Percentiles rank a stretch among this genome's conserved stretches.
Conservation (phyloP, 2,329 filamentous ascomycete species). For the Fusarium nisikadoi region DNA sequence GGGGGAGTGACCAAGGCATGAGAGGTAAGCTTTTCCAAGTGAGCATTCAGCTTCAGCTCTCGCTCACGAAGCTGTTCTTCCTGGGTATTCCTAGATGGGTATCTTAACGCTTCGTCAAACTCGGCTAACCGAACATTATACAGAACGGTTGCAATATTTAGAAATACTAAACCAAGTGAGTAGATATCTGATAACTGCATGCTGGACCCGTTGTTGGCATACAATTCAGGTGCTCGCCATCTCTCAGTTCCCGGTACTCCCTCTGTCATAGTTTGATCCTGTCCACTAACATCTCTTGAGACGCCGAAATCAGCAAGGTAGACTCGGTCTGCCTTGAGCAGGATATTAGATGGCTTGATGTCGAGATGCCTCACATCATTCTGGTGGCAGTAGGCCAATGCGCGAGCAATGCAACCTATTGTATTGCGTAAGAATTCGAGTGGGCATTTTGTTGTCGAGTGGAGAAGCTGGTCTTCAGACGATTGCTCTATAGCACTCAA, state of each 20-base stretch:
- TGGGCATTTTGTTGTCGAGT: slow-evolving; percentile 47
- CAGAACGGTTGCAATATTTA: slow-evolving; percentile 57
- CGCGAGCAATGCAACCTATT: slow-evolving; percentile 58
- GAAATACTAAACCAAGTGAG: slow-evolving; percentile 58
- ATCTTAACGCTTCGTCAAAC: slow-evolving; percentile 53
- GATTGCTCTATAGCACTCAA: slow-evolving; percentile 50
- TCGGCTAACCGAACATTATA: slow-evolving; percentile 53
- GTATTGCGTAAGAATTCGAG: slow-evolving; percentile 55
- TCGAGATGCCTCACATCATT: slow-evolving; percentile 58
- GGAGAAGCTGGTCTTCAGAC: slow-evolving; percentile 30
- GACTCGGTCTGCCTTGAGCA: slow-evolving; percentile 57
- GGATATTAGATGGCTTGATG: slow-evolving; percentile 60
- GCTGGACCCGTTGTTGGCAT: slow-evolving; percentile 50
- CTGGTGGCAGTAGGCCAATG: slow-evolving; percentile 55
- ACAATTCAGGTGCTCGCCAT: slow-evolving; percentile 59
- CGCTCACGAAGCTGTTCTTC: slow-evolving; percentile 48
- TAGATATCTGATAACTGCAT: slow-evolving; percentile 62
- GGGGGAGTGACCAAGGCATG: slow-evolving; percentile 50
- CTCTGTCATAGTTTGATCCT: slow-evolving; percentile 58
- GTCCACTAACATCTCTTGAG: slow-evolving; percentile 57
- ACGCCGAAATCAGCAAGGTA: slow-evolving; percentile 63
- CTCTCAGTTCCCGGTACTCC: slow-evolving; percentile 55
- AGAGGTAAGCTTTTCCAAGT: slow-evolving; percentile 49
- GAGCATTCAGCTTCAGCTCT: slow-evolving; percentile 50
- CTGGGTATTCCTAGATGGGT: slow-evolving; percentile 41